Evolutionary conservation across 768 basidiomycete species (phyloP).

Genomic region (Paxillus rubicundulus): DNA sequence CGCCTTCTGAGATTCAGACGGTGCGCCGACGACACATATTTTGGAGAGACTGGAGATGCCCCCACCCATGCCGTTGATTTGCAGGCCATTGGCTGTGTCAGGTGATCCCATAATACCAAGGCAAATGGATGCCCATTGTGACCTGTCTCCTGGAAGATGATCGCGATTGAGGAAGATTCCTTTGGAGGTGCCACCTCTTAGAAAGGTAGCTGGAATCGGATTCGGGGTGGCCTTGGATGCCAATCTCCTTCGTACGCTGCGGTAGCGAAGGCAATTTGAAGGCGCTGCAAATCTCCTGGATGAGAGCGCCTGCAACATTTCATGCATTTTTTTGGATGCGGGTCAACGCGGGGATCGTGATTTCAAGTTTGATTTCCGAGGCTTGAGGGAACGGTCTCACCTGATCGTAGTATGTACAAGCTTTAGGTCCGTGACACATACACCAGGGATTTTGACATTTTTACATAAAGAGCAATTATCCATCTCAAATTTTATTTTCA

Average conservation of each 20-base stretch:
- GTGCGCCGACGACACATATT: constrained; percentile 59
- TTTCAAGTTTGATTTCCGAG: not conserved
- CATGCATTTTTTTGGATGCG: no score
- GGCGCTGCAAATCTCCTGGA: not conserved
- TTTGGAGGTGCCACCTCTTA: constrained; percentile 77
- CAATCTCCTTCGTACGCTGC: not conserved
- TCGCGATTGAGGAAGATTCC: constrained; percentile 62
- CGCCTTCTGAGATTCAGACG: constrained; percentile 41
- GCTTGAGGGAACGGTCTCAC: not conserved
- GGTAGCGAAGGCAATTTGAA: no score
- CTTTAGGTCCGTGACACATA: no score
- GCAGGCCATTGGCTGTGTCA: constrained; percentile 61
- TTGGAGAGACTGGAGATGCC: constrained; percentile 76
- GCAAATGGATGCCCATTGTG: constrained; percentile 60
- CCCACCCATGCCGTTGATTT: constrained; percentile 82
- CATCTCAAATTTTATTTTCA: no score
- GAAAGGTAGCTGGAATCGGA: constrained; percentile 36
- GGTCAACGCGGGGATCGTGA: not conserved
- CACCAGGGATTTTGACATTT: no score
- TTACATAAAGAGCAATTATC: no score
- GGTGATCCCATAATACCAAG: constrained; percentile 81
- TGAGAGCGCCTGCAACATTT: not conserved
- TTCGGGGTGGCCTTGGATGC: not conserved
- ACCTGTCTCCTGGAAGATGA: constrained; percentile 48
- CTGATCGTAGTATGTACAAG: no score